These are phyloP conservation scores for Erythrophleum ivorense DNA, from an alignment of 331 rosid species.

Conservation along the genomic window DNA sequence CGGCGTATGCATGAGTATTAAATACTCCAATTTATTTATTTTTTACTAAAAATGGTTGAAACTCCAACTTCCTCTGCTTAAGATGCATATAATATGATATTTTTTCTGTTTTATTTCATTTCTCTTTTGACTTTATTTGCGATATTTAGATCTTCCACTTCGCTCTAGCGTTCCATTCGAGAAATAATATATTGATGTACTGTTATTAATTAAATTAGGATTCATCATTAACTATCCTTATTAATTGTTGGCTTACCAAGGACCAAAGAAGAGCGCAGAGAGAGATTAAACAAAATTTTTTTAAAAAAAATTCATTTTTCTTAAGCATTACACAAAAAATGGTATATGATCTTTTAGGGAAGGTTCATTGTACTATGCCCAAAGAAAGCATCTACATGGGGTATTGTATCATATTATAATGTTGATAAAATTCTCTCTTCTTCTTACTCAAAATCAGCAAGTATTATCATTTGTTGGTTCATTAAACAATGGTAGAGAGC, in stretches of 20 bases:
- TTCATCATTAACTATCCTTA: constrained; percentile 21
- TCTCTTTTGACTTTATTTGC: background rate
- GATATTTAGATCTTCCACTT: background rate
- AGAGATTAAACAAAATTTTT: background rate
- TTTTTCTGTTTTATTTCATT: background rate
- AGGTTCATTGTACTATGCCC: constrained; percentile 54
- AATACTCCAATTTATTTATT: constrained; percentile 37
- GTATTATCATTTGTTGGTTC: constrained; percentile 33
- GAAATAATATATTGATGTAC: background rate
- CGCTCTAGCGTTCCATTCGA: background rate
- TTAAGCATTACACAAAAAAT: constrained; percentile 35
- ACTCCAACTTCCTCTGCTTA: constrained; percentile 14
- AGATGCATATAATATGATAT: background rate
- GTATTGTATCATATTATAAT: constrained; percentile 36
- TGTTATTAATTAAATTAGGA: constrained; percentile 31
- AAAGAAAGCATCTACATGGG: constrained; percentile 52
- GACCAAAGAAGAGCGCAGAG: constrained; percentile 11
- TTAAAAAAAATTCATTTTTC: background rate
- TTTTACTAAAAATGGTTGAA: constrained; percentile 33
- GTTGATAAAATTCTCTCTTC: background rate
- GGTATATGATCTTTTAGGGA: constrained; percentile 43
- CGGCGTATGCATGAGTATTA: background rate
- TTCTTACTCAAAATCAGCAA: constrained; percentile 40
- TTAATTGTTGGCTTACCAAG: constrained; percentile 19
- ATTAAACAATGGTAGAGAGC: constrained; percentile 39